Percentiles rank a stretch among this genome's conserved stretches.
Conservation (phyloP, 2,329 filamentous ascomycete species). For the Penicillium sp. region DNA sequence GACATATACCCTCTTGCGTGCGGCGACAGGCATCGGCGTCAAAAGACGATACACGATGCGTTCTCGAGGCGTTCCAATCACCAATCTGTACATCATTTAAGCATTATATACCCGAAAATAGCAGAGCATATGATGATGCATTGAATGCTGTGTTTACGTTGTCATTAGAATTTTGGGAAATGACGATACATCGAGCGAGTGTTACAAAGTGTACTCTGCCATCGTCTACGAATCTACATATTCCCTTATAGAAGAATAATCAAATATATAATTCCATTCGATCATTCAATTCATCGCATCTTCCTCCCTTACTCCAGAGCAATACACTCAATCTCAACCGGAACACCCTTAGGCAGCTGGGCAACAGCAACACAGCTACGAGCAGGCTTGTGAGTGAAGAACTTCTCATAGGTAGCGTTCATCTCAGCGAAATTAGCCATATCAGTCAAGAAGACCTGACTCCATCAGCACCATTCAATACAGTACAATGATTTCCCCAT, state of each 20-base stretch:
- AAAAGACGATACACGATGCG: slow-evolving; percentile 72
- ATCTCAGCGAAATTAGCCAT: slow-evolving; percentile 83
- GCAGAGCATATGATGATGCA: slow-evolving; percentile 1
- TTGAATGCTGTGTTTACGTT: too few relatives aligned
- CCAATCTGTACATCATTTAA: slow-evolving; percentile 67
- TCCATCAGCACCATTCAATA: neutral
- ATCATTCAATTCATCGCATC: too few relatives aligned
- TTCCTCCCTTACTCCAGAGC: slow-evolving; percentile 44
- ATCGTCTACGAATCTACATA: too few relatives aligned
- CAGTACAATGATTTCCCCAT: neutral
- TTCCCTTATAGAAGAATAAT: too few relatives aligned
- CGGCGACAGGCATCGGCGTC: slow-evolving; percentile 64
- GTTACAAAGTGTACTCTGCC: too few relatives aligned
- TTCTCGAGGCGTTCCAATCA: slow-evolving; percentile 72
- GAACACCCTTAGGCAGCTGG: slow-evolving; percentile 58
- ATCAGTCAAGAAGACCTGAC: slow-evolving; percentile 73
- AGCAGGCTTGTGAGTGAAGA: slow-evolving; percentile 60
- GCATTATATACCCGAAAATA: slow-evolving; percentile 12
- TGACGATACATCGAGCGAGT: too few relatives aligned
- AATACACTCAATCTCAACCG: slow-evolving; percentile 61
- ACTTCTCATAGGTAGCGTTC: slow-evolving; percentile 67
- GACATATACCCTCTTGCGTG: slow-evolving; percentile 58
- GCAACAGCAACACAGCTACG: slow-evolving; percentile 59
- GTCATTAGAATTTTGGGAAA: too few relatives aligned
- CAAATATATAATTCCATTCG: too few relatives aligned